A percentile compares a stretch with the other conserved stretches of the same genome.
Conservation (phyloP, 257 asterid species). For the Penstemon davidsonii region DNA sequence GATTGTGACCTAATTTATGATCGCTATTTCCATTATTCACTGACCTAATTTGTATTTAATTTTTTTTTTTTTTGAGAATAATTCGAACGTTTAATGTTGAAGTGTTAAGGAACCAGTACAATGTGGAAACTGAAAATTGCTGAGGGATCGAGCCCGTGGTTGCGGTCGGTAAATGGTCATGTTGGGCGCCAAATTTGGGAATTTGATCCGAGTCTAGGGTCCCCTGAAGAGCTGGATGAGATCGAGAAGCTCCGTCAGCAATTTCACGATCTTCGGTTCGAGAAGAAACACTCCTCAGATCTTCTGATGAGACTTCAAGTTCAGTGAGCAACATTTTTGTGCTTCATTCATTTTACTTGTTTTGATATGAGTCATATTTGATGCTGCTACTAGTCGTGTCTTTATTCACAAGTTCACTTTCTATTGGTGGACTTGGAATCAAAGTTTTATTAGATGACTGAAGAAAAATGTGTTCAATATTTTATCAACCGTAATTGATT, state of each 20-base stretch:
- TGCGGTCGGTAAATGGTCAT: conserved; percentile 70
- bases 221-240: conserved; percentile 75
- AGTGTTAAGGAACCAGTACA: conserved; percentile 1
- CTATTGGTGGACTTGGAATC: neutral
- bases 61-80: too few species aligned
- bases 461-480: neutral
- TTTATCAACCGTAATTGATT: conserved; percentile 14
- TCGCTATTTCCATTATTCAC: too few species aligned
- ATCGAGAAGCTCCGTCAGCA: conserved; percentile 66
- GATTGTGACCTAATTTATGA: too few species aligned
- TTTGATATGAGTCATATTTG: conserved; percentile 18
- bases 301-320: conserved; percentile 93
- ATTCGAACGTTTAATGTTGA: too few species aligned
- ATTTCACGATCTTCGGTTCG: conserved; percentile 56
- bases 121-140: conserved; percentile 94
- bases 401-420: neutral
- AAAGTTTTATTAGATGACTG: conserved; percentile 6
- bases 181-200: conserved; percentile 90
- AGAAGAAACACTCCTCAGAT: conserved; percentile 83
- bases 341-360: conserved; percentile 21
- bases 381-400: neutral
- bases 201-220: conserved; percentile 60
- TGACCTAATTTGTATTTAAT: too few species aligned
- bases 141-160: conserved; percentile 88
- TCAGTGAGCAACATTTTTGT: conserved; percentile 19